phyloP scores from a whole-genome alignment of 768 basidiomycete genomes.

The Pisolithus microcarpus region DNA sequence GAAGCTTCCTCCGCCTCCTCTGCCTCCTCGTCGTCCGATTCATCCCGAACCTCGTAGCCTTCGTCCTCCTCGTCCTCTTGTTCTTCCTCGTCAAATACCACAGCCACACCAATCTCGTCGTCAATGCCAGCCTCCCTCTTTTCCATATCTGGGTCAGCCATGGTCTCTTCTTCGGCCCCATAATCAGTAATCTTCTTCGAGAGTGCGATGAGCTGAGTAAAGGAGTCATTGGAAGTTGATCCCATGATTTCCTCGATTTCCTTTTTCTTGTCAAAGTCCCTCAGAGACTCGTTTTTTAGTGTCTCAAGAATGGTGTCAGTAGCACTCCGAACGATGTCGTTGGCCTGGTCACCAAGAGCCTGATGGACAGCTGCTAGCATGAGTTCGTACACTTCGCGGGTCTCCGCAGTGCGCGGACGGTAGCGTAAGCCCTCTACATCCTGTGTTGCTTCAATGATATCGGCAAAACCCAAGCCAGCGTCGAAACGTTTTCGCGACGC shows the following conservation, averaged over 20 bases:
- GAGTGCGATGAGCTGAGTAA: slow-evolving; percentile 75
- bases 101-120: slow-evolving; percentile 94
- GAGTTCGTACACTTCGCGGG: slow-evolving; percentile 88
- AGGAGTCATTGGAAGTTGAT: slow-evolving; percentile 59
- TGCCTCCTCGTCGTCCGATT: slow-evolving; percentile 68
- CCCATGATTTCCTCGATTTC: slow-evolving; percentile 79
- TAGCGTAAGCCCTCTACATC: slow-evolving; percentile 91
- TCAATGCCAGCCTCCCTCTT: slow-evolving; percentile 85
- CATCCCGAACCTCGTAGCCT: slow-evolving; percentile 79
- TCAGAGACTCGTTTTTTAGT: slow-evolving; percentile 81
- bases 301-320: slow-evolving; percentile 87
- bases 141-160: slow-evolving; percentile 74
- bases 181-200: slow-evolving; percentile 97
- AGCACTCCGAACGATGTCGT: slow-evolving; percentile 91
- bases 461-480: slow-evolving; percentile 68
- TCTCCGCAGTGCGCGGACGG: slow-evolving; percentile 89
- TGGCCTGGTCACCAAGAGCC: slow-evolving; percentile 87
- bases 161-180: slow-evolving; percentile 75
- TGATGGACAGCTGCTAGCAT: slow-evolving; percentile 79
- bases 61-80: slow-evolving; percentile 90
- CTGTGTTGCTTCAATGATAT: slow-evolving; percentile 91
- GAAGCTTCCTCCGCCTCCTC: slow-evolving; percentile 40
- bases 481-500: slow-evolving; percentile 53
- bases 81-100: slow-evolving; percentile 96
- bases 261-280: slow-evolving; percentile 97